Evolutionary conservation across 495 filamentous ascomycete species (phyloP).

Genomic region (Talaromyces ruber): DNA sequence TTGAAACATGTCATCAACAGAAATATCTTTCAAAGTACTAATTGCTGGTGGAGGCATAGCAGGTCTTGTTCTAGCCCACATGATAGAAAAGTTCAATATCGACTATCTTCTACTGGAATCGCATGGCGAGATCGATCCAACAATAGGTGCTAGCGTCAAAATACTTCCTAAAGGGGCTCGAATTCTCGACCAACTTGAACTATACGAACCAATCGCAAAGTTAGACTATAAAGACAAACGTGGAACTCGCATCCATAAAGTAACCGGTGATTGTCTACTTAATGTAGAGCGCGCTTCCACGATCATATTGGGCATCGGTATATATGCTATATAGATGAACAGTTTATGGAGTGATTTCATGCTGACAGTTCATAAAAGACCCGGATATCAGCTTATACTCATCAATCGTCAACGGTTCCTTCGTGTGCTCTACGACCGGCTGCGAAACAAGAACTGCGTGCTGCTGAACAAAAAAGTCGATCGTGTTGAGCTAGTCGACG

Average conservation of each 20-base stretch:
- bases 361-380: neutral
- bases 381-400: neutral
- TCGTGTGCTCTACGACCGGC: neutral
- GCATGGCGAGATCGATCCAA: conserved; percentile 1
- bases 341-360: neutral
- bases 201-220: neutral
- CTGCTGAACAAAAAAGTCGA: neutral
- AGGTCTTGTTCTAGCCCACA: conserved; percentile 18
- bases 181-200: neutral
- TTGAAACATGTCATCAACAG: neutral
- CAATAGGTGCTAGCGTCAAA: neutral
- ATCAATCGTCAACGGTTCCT: neutral
- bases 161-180: neutral
- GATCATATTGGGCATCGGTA: neutral
- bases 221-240: neutral
- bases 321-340: neutral
- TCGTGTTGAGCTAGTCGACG: neutral
- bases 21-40: neutral
- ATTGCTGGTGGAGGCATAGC: conserved; percentile 21
- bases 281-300: neutral
- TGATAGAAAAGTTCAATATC: conserved; percentile 13
- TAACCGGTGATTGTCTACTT: neutral
- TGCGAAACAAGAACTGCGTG: neutral
- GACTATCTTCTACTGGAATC: conserved; percentile 17
- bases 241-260: neutral